These are phyloP conservation scores for Solanum dulcamara DNA, from an alignment of 257 asterid species.

Conservation along the genomic window DNA sequence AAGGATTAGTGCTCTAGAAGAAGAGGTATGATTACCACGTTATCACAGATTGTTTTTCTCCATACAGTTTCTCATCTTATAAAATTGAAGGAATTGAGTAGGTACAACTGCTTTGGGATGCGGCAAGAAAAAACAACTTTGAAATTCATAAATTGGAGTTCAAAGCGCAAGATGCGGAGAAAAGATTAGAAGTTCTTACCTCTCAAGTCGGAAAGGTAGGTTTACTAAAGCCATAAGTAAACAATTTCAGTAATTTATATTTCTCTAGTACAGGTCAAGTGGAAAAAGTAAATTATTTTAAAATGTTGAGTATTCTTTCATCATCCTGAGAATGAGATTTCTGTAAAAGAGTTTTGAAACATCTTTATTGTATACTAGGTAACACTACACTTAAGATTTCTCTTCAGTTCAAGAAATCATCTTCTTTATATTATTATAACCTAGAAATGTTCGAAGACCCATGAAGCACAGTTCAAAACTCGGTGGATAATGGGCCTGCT, in stretches of 20 bases:
- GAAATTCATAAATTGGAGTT: constrained; percentile 49
- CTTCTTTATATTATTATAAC: neutral
- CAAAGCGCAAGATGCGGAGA: constrained; percentile 49
- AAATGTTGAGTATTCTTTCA: neutral
- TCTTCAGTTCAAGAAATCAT: neutral
- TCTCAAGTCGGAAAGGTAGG: constrained; percentile 48
- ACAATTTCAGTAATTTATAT: neutral
- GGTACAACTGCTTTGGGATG: constrained; percentile 69
- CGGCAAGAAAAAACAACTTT: constrained; percentile 55
- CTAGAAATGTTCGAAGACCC: neutral
- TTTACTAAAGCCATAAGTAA: neutral
- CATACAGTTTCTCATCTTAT: neutral
- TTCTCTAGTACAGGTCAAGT: neutral
- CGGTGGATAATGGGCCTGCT: neutral
- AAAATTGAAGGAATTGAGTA: constrained; percentile 13
- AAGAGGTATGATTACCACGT: constrained; percentile 33
- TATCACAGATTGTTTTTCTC: neutral
- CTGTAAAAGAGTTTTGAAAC: neutral
- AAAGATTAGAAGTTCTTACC: constrained; percentile 25
- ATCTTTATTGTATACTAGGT: neutral
- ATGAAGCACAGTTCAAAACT: neutral
- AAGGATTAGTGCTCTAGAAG: constrained; percentile 12
- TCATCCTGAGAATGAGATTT: neutral
- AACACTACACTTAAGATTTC: neutral
- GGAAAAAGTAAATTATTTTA: neutral